A percentile compares a stretch with the other conserved stretches of the same genome.
phyloP scores from a whole-genome alignment of 768 basidiomycete species.

The Pleurotus tuoliensis region DNA sequence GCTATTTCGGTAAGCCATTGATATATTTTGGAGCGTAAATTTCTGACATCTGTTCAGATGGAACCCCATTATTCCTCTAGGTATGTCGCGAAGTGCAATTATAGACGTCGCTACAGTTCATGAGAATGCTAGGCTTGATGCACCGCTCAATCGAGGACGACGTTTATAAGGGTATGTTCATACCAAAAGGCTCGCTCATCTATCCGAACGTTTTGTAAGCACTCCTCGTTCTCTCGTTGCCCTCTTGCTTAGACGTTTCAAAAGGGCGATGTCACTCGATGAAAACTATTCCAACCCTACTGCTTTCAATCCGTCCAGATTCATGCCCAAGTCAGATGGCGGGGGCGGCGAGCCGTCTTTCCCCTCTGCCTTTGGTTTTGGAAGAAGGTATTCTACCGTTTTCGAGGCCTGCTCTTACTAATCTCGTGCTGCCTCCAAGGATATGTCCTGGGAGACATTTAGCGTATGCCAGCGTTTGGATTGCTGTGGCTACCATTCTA shows the following conservation, averaged over 20 bases:
- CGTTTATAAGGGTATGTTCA: constrained; percentile 23
- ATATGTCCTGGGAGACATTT: constrained; percentile 26
- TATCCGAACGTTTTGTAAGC: neutral
- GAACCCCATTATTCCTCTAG: constrained; percentile 6
- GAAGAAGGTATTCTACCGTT: constrained; percentile 9
- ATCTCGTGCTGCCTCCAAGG: neutral
- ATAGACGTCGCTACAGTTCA: too few relatives aligned
- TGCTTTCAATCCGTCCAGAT: constrained; percentile 1
- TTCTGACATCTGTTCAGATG: neutral
- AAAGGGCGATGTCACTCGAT: neutral
- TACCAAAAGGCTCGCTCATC: constrained; percentile 19
- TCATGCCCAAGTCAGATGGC: constrained; percentile 5
- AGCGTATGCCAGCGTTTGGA: constrained; percentile 31
- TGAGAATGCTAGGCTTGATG: constrained; percentile 10
- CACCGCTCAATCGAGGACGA: constrained; percentile 22
- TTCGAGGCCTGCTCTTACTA: neutral
- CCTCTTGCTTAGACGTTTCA: neutral
- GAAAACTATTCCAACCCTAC: neutral
- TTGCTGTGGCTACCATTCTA: constrained; percentile 28
- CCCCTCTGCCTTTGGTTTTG: constrained; percentile 11
- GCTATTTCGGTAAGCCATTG: neutral
- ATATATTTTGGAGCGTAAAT: too few relatives aligned
- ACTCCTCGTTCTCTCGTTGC: neutral
- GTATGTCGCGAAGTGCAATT: neutral
- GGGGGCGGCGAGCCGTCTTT: constrained; percentile 9